Evolutionary conservation across 139 green algal species (phyloP), one percentile per base, ranked within the genome.

Genomic region (Trebouxia sp.): DNA sequence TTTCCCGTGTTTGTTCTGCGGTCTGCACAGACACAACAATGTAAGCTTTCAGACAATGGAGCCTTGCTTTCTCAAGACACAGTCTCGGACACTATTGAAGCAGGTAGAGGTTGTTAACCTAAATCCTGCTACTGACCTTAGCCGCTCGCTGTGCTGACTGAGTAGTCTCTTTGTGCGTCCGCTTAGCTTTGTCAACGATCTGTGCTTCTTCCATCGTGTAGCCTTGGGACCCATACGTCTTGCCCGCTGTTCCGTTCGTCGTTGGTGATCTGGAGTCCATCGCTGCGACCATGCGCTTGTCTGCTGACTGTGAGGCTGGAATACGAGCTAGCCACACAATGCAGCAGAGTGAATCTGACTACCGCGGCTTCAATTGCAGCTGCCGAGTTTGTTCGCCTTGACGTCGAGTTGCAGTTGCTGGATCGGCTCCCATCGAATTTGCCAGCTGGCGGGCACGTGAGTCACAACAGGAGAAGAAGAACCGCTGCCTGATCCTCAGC

Each of bases 1-100:
- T 55, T 4, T 80, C 62, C 5, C 50, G 24, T 14, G 80, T 83
- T 14, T 75, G 47, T 24, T 83, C 62, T 15, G 67, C 80, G 17
- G 69, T 75, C 80, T 83, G 53, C 42, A 30, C 12, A 11, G 7
- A 48, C 10, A 22, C 1, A 48, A 30, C 22, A 69, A 12, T 15
- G 15, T 17, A 17, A 58, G 50, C 50, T 22, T 28, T 17, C 50
- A 58, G 20, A 28, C 4, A 22, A 22, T 17, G 50, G 50, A 58
- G 50, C 50, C 2, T 28, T 17, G 20, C 3, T 5, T 3, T 28
- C 4, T 58, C 50, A 58, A 17, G 4, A 58, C 22, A 1, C 26
- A 17, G 22, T 58, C 20, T 17, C 20, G 50, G 20, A 58, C 20
- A 22, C 50, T 28, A 17, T 22, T 58, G 20, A 58, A 76, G 66